Evolutionary conservation across 1,284 basidiomycete species (phyloP), one percentile per base, ranked within the genome.

Genomic region (Ceraceosorus guamensis): DNA sequence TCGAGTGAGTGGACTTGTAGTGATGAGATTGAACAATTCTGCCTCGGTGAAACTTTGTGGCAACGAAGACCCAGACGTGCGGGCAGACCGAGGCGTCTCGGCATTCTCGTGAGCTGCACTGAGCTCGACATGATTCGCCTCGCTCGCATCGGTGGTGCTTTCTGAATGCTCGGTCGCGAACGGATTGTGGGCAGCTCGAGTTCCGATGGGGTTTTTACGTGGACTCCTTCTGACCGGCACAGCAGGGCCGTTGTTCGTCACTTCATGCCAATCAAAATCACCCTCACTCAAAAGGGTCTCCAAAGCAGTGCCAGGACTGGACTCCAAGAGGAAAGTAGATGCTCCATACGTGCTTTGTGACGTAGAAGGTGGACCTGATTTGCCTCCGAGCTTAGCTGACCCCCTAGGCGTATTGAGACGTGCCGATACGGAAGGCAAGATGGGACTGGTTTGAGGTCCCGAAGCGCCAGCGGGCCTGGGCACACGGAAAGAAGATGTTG

Each of bases 181-280:
- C 3, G 73, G 73, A 53, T 75, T 75, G 35, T 62, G 52, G 30
- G 54, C 57, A 14, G 57, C 62, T 45, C 59, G 52, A 33, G 68
- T 71, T 7, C 72, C 72, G 31, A 55, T 59, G 39, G 72, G 71
- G n/a, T 65, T 66, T 61, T 75, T 75, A 18, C 73, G 60, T 35
- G 73, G 73, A 53, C 70, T 72, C 45, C 73, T 57, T 8, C 73
- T 60, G 44, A 67, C 52, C 1, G 61, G 57, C 37, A 59, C 56
- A 8, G 63, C 59, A 8, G 60, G 57, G 6, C 39, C 34, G 34
- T 60, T 47, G 14, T 55, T 53, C 24, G 48, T 46, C 46, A 49
- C 34, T 5, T 51, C 31, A 24, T 54, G 43, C 24, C 55, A 46
- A 5, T 53, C 44, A 13, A 34, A 24, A 18, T 54, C 51, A 0